Evolutionary conservation across 2,329 filamentous ascomycete species (phyloP).

Genomic region (Aaosphaeria arxii): DNA sequence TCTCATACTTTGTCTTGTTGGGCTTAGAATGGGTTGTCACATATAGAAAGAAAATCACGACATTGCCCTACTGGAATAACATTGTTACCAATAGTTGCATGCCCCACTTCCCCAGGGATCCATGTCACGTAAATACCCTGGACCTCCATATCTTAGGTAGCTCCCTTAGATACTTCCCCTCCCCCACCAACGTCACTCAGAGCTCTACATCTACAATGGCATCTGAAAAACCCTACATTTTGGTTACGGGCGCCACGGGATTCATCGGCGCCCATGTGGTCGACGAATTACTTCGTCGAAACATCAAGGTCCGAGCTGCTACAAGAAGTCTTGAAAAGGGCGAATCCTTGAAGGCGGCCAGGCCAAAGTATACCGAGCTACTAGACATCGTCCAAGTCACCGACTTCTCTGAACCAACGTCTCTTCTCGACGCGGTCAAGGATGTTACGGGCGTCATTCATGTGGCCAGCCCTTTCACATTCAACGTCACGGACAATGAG

Average conservation of each 20-base stretch:
- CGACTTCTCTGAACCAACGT: conserved; percentile 41
- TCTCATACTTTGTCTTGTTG: too few species aligned
- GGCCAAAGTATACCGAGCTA: conserved; percentile 32
- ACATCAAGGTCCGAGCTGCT: conserved; percentile 11
- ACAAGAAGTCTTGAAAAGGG: conserved; percentile 10
- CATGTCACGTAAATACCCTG: too few species aligned
- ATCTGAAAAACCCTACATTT: conserved; percentile 6
- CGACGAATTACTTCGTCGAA: conserved; percentile 9
- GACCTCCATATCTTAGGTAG: too few species aligned
- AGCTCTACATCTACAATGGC: too few species aligned
- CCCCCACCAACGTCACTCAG: too few species aligned
- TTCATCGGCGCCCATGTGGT: conserved; percentile 21
- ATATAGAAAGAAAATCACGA: too few species aligned
- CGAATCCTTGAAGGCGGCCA: conserved; percentile 36
- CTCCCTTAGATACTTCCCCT: too few species aligned
- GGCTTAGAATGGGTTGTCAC: too few species aligned
- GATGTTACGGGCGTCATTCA: conserved; percentile 41
- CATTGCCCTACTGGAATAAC: too few species aligned
- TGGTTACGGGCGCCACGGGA: conserved; percentile 22
- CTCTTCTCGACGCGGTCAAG: conserved; percentile 38
- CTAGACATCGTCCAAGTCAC: conserved; percentile 44
- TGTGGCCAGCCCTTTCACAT: conserved; percentile 47
- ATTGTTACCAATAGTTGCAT: too few species aligned
- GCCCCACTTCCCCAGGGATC: too few species aligned
- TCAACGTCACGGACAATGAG: conserved; percentile 44